These are phyloP conservation scores for Fusarium nisikadoi DNA, from an alignment of 2,329 filamentous ascomycete genomes.

Conservation along the genomic window DNA sequence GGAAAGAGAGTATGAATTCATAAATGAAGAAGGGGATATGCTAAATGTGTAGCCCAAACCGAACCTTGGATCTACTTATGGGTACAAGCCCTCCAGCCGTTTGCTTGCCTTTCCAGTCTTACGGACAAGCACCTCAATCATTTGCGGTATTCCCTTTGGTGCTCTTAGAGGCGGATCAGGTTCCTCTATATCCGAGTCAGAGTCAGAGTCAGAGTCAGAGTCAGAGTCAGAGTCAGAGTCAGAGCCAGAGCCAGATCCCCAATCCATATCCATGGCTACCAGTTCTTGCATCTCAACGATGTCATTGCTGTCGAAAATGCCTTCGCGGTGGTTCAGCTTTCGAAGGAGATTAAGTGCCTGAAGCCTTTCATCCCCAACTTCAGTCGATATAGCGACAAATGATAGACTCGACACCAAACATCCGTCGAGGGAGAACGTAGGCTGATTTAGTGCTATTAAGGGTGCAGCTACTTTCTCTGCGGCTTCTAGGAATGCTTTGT, in stretches of 20 bases:
- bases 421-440: neutral
- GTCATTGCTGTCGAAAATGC: conserved; percentile 16
- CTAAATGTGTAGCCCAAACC: neutral
- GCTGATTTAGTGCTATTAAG: neutral
- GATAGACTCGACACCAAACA: neutral
- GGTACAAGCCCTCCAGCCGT: neutral
- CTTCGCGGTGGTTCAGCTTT: neutral
- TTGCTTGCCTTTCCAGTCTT: neutral
- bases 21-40: rapidly evolving
- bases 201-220: neutral
- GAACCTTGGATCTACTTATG: neutral
- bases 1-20: neutral
- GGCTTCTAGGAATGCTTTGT: neutral
- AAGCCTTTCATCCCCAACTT: neutral
- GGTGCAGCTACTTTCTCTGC: neutral
- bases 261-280: neutral
- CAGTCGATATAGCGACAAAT: neutral
- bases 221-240: conserved; percentile 1
- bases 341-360: neutral
- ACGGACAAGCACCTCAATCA: neutral
- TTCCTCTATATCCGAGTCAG: neutral
- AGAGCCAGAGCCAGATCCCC: neutral
- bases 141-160: conserved; percentile 2
- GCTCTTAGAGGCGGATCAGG: neutral
- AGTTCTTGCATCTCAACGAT: conserved; percentile 3